Base-by-base conservation (phyloP, 2,329 filamentous ascomycete species). In the Colletotrichum cereale region DNA sequence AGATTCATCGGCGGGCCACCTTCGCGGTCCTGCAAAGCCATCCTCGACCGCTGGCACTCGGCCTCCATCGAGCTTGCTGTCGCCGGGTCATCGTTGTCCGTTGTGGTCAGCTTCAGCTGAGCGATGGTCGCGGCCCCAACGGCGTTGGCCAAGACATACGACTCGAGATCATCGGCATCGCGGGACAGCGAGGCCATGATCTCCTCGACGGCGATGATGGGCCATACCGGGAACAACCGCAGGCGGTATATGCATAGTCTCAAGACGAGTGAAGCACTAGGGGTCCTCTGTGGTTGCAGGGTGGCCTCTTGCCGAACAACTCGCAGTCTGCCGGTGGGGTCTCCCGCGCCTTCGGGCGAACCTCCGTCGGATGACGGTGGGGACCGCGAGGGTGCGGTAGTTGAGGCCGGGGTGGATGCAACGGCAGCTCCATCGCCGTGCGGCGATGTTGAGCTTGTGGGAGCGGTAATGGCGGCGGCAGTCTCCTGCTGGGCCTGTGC, bases 151-250 rank as follows among this genome's bases (percentile, higher is more conserved):
- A 87, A 79, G 21, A 80, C 78, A 31, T 81, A 82, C 0, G 79
- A 79, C 52, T 82, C 78, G 53, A 79, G 76, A 60, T 81, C 78
- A 21, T 79, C 74, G 0, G 77, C 53, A 61, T 83, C 76, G 40
- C 77, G 74, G 65, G 80, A 77, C 7, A 87, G 75, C 4, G 77
- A 76, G 31, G 78, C 77, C 61, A 84, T 82, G 29, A 86, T 76
- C 58, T 82, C 78, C 61, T 83, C 80, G 34, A 85, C 82, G 48
- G 84, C 81, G 52, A 87, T 81, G 47, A 87, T 83, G 31, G 86
- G 86, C 86, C 86, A 87, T 4, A 87, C 83, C 0, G 86, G 85
- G 62, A 85, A 87, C 56, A 87, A 77, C 16, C 85, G 83, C n/a
- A 85, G 80, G 4, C 83, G 82, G 73, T 86, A 87, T 58, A 85